Percentiles rank a stretch among this genome's conserved stretches.
phyloP scores from a whole-genome alignment of 169 alveolate genomes.

The Plasmodium fragile region DNA sequence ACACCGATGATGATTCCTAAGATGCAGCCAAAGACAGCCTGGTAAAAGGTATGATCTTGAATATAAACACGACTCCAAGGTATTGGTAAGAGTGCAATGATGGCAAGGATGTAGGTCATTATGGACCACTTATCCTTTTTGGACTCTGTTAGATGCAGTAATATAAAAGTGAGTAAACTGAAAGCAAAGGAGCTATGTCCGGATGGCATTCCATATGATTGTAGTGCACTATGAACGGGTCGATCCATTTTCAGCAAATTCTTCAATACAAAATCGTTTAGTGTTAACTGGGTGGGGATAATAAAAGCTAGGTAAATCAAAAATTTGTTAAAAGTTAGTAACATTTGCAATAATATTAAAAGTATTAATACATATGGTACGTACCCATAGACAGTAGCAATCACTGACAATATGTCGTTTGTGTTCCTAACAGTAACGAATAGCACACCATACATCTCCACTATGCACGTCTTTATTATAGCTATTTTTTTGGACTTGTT shows the following conservation, averaged over 20 bases:
- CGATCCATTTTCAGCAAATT: constrained; percentile 71
- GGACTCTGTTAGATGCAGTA: constrained; percentile 40
- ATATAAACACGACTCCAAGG: constrained; percentile 81
- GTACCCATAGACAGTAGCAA: constrained; percentile 47
- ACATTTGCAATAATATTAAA: background rate
- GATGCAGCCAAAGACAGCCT: constrained; percentile 76
- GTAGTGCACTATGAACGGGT: constrained; percentile 79
- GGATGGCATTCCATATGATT: constrained; percentile 81
- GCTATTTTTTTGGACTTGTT: constrained; percentile 3
- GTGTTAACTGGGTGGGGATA: constrained; percentile 1
- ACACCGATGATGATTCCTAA: constrained; percentile 35
- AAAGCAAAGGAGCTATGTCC: constrained; percentile 77
- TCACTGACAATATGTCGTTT: constrained; percentile 12
- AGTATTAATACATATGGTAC: background rate
- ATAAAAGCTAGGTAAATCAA: constrained; percentile 8
- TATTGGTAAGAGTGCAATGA: constrained; percentile 70
- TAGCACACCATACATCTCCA: constrained; percentile 29
- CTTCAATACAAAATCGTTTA: constrained; percentile 76
- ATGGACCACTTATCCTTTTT: constrained; percentile 77
- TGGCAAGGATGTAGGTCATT: constrained; percentile 20
- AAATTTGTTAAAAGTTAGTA: constrained; percentile 11
- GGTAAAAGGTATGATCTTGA: constrained; percentile 78
- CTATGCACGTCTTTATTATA: constrained; percentile 4
- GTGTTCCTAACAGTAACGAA: constrained; percentile 35
- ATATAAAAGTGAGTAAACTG: constrained; percentile 64